Base-by-base conservation (phyloP, 1,284 basidiomycete genomes). In the Trichosporon ovoides region DNA sequence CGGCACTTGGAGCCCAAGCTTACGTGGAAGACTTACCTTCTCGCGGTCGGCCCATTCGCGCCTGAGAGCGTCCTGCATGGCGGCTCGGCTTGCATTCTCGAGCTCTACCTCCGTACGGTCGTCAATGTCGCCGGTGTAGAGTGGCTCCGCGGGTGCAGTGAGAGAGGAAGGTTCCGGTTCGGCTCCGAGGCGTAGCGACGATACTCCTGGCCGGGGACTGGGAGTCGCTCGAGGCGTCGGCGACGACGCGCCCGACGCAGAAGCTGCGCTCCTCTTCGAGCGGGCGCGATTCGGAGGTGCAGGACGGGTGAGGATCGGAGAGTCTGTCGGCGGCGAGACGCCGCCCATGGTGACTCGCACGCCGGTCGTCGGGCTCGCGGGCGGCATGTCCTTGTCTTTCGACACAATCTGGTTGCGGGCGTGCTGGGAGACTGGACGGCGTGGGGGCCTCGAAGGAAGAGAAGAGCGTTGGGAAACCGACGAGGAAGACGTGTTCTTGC, bases 51-150 rank as follows among this genome's bases (percentile, higher is more conserved):
- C 43, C 73, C 74, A 76, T 53, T 70, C 66, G 14, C 59, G 62
- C 31, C 61, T 63, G 38, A 76, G 57, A 0, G 69, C 69, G 18
- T 54, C 38, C 56, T 67, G 66, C 46, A 76, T 55, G 11, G 64
- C 68, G 13, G 68, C 64, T 24, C 65, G 57, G 22, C 66, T 61
- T 1, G 71, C 71, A 22, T 61, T 31, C 3, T 28, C 53, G 6
- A 74, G 54, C 43, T 69, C 68, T 16, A 70, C 68, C 49, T 73
- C 74, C 13, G 61, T 70, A 34, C 68, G 51, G 38, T 72, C 69
- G 28, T 66, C 63, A 36, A 74, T 35, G 24, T 38, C 31, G 4
- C 61, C 61, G 2, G 53, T 57, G 61, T 48, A 28, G 12, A 28
- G 22, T 6, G 43, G 24, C 43, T 48, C 43, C 24, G 13, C 40